These are phyloP conservation scores for Yamadazyma oceani DNA, from an alignment of 1,139 yeast species.

Conservation along the genomic window DNA sequence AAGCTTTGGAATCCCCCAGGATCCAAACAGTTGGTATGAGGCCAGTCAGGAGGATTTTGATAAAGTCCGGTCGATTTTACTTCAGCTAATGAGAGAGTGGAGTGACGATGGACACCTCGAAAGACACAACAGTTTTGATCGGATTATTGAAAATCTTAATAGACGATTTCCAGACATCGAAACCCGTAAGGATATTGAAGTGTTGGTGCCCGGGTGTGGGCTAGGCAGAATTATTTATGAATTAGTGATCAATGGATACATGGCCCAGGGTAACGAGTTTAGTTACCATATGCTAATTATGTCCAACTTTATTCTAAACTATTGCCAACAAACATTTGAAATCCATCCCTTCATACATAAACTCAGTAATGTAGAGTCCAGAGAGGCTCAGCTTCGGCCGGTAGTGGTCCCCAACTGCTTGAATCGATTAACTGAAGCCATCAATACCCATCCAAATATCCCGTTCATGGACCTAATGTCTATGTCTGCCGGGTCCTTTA, in stretches of 20 bases:
- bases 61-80: conserved; percentile 59
- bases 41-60: conserved; percentile 51
- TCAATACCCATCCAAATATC: conserved; percentile 33
- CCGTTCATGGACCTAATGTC: conserved; percentile 61
- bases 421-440: conserved; percentile 29
- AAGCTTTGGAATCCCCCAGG: conserved; percentile 53
- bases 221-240: conserved; percentile 78
- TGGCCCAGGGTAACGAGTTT: conserved; percentile 83
- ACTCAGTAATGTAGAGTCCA: conserved; percentile 45
- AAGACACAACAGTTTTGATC: conserved; percentile 45
- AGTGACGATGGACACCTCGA: conserved; percentile 59
- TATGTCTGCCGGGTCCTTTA: conserved; percentile 79
- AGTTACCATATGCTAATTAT: conserved; percentile 78
- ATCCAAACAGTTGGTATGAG: conserved; percentile 46
- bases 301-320: conserved; percentile 64
- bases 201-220: conserved; percentile 84
- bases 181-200: conserved; percentile 38
- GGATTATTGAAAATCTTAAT: conserved; percentile 47
- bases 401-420: conserved; percentile 57
- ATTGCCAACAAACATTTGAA: conserved; percentile 37
- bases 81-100: conserved; percentile 80
- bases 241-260: conserved; percentile 63
- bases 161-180: conserved; percentile 40
- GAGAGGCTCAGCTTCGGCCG: conserved; percentile 47
- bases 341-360: conserved; percentile 58